Percentiles rank a stretch among this genome's conserved stretches.
These are phyloP conservation scores for Trichophyton verrucosum DNA, from an alignment of 2,329 filamentous ascomycete species.

Conservation along the genomic window DNA sequence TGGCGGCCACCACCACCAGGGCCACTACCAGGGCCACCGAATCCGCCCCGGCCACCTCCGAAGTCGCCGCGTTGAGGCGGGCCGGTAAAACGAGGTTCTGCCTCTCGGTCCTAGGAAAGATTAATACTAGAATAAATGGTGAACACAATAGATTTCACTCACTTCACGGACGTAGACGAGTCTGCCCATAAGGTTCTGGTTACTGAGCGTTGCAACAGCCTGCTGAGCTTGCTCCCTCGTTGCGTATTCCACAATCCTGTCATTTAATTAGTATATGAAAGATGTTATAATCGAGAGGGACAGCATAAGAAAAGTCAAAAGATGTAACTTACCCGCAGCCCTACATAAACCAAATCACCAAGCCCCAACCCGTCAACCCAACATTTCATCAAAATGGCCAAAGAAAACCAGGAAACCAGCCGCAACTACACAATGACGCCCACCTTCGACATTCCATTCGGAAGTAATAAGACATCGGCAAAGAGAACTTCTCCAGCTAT, in stretches of 20 bases:
- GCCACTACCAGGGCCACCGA: slow-evolving; percentile 38
- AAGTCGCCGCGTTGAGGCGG: slow-evolving; percentile 56
- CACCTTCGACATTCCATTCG: slow-evolving; percentile 99
- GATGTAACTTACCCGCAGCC: slow-evolving; percentile 84
- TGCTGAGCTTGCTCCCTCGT: slow-evolving; percentile 98
- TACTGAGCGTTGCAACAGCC: slow-evolving; percentile 94
- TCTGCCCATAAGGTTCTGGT: slow-evolving; percentile 96
- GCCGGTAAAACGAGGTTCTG: slow-evolving; percentile 88
- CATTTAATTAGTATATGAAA: background rate
- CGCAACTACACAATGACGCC: slow-evolving; percentile 82
- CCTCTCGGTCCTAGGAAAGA: slow-evolving; percentile 72
- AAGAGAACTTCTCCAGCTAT: slow-evolving; percentile 97
- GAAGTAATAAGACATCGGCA: slow-evolving; percentile 97
- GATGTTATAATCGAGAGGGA: background rate
- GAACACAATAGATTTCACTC: slow-evolving; percentile 18
- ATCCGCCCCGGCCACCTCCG: slow-evolving; percentile 43
- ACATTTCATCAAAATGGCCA: slow-evolving; percentile 64
- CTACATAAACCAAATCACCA: slow-evolving; percentile 84
- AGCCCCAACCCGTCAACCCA: slow-evolving; percentile 98
- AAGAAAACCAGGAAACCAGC: slow-evolving; percentile 59
- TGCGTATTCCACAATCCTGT: slow-evolving; percentile 99
- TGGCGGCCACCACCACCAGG: slow-evolving; percentile 58
- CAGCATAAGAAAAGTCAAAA: background rate
- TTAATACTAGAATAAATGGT: slow-evolving; percentile 7
- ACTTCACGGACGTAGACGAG: slow-evolving; percentile 98